These are phyloP conservation scores for Tylopilus sp. DNA, from an alignment of 1,284 basidiomycete genomes.

Conservation along the genomic window DNA sequence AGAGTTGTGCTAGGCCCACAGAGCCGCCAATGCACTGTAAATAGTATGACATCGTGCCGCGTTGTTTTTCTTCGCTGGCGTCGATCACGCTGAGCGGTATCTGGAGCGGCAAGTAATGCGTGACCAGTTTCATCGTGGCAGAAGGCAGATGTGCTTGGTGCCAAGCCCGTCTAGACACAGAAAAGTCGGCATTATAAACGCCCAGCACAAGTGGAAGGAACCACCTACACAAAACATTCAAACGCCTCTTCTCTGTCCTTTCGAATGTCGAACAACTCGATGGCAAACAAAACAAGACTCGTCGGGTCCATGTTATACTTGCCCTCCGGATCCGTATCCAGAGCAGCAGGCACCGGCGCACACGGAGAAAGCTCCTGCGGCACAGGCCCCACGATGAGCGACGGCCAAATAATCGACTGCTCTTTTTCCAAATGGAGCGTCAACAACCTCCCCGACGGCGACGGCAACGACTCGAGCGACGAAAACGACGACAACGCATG, in stretches of 20 bases:
- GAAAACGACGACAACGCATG: slow-evolving; percentile 66
- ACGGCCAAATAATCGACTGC: slow-evolving; percentile 77
- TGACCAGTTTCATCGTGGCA: slow-evolving; percentile 70
- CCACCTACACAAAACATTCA: slow-evolving; percentile 71
- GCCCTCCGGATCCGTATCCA: slow-evolving; percentile 51
- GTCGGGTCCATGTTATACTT: slow-evolving; percentile 82
- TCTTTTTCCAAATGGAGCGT: slow-evolving; percentile 77
- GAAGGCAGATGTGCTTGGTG: slow-evolving; percentile 70
- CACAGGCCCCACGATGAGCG: slow-evolving; percentile 70
- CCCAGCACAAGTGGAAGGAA: neutral
- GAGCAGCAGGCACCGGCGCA: slow-evolving; percentile 50
- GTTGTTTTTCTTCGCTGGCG: slow-evolving; percentile 38
- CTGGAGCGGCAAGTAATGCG: slow-evolving; percentile 63
- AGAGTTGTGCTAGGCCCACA: slow-evolving; percentile 64
- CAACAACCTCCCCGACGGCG: slow-evolving; percentile 59
- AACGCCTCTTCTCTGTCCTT: slow-evolving; percentile 73
- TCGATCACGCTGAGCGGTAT: slow-evolving; percentile 40
- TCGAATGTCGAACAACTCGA: slow-evolving; percentile 70
- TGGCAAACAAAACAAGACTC: slow-evolving; percentile 64
- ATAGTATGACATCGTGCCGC: slow-evolving; percentile 60
- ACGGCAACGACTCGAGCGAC: slow-evolving; percentile 67
- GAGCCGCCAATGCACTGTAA: slow-evolving; percentile 62
- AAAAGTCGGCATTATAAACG: neutral
- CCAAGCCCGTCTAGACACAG: slow-evolving; percentile 69
- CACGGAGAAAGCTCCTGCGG: slow-evolving; percentile 56